phyloP scores from a whole-genome alignment of 345 rosid species.

The Camelina laxa region DNA sequence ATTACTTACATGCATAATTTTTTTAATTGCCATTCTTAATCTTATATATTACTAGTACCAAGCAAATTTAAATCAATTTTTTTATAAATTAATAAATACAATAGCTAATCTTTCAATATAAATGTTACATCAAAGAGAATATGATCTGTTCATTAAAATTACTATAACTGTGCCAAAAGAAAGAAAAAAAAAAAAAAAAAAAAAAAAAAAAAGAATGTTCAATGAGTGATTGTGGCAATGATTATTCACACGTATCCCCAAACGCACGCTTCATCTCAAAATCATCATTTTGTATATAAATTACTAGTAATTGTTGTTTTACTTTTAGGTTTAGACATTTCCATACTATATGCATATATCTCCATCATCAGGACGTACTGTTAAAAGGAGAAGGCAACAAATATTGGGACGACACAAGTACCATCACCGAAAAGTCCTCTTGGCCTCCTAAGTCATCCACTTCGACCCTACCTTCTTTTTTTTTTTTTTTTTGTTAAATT shows the following conservation, averaged over 20 bases:
- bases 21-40: too few species aligned
- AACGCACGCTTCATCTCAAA: slow-evolving; percentile 45
- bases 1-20: too few species aligned
- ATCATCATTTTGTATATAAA: slow-evolving; percentile 33
- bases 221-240: slow-evolving; percentile 45
- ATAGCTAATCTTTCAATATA: too few species aligned
- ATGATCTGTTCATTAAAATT: slow-evolving; percentile 18
- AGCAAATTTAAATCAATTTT: too few species aligned
- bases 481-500: background rate
- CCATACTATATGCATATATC: background rate
- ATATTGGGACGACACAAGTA: slow-evolving; percentile 38
- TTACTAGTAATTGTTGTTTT: background rate
- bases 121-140: background rate
- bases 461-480: slow-evolving; percentile 24
- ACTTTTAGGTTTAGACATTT: background rate
- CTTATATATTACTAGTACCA: too few species aligned
- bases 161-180: slow-evolving; percentile 3
- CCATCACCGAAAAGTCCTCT: slow-evolving; percentile 43
- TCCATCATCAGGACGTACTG: slow-evolving; percentile 25
- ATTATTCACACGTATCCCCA: slow-evolving; percentile 44
- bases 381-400: slow-evolving; percentile 30
- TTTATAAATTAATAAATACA: too few species aligned
- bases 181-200: background rate
- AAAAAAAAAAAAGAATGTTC: slow-evolving; percentile 17
- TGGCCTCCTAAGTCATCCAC: slow-evolving; percentile 28